Percentiles rank a stretch among this genome's conserved stretches.
phyloP scores from a whole-genome alignment of 768 basidiomycete genomes.

The Chiua virens region DNA sequence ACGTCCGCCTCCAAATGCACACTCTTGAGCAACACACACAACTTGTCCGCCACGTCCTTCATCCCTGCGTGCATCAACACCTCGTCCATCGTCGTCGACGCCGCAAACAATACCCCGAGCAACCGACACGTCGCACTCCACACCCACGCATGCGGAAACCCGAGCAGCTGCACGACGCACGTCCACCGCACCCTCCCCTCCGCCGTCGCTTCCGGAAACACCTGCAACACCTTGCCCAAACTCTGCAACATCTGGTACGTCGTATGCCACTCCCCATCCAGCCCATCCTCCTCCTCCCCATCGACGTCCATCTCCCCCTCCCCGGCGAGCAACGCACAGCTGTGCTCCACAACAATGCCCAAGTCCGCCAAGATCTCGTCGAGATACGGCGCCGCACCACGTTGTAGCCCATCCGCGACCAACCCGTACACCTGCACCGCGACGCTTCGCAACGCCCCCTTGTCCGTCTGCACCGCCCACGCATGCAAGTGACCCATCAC shows the following conservation, averaged over 20 bases:
- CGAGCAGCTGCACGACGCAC: constrained; percentile 60
- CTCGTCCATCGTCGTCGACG: constrained; percentile 38
- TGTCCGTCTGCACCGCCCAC: constrained; percentile 69
- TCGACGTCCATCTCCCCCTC: constrained; percentile 26
- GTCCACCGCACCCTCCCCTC: constrained; percentile 61
- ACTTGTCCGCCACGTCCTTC: constrained; percentile 69
- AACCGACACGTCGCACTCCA: constrained; percentile 77
- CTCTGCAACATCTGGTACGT: constrained; percentile 79
- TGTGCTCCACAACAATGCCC: constrained; percentile 26
- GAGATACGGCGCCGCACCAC: constrained; percentile 45
- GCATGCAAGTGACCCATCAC: constrained; percentile 72
- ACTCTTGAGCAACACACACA: constrained; percentile 79
- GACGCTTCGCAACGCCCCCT: constrained; percentile 65
- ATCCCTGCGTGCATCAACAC: constrained; percentile 58
- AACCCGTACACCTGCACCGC: constrained; percentile 84
- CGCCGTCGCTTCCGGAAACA: constrained; percentile 50
- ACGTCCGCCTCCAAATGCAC: constrained; percentile 69
- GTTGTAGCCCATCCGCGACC: constrained; percentile 65
- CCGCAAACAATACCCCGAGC: constrained; percentile 67
- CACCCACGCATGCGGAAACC: constrained; percentile 95
- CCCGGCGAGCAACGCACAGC: constrained; percentile 1
- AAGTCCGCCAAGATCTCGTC: constrained; percentile 57
- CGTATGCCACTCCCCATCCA: constrained; percentile 74
- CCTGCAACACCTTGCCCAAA: constrained; percentile 59
- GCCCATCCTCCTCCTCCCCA: constrained; percentile 51